phyloP scores from a whole-genome alignment of 2,329 filamentous ascomycete species.

The Alternaria incomplexa region DNA sequence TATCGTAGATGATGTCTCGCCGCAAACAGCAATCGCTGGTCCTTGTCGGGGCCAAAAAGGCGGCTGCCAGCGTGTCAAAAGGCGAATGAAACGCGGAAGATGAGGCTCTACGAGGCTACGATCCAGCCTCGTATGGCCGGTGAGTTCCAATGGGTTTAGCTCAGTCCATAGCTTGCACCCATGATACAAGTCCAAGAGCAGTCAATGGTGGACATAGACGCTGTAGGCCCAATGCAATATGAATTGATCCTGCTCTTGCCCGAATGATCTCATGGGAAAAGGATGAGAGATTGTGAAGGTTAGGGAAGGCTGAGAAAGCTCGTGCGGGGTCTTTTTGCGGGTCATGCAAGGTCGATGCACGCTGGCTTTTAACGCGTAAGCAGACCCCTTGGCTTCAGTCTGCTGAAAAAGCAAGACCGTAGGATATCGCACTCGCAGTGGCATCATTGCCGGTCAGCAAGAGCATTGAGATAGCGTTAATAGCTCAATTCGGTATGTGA shows the following conservation, averaged over 20 bases:
- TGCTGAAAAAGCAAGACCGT: background rate
- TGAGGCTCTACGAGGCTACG: constrained; percentile 1
- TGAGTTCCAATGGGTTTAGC: constrained; percentile 11
- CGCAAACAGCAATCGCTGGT: background rate
- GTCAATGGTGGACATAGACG: constrained; percentile 1
- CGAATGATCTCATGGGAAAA: background rate
- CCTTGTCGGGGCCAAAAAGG: background rate
- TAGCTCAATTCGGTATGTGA: background rate
- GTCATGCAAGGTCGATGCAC: background rate
- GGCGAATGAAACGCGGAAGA: background rate
- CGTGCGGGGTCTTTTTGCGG: background rate
- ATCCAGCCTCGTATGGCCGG: constrained; percentile 7
- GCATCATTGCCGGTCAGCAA: background rate
- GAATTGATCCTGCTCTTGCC: background rate
- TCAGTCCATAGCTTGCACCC: background rate
- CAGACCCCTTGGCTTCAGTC: background rate
- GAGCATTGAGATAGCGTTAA: background rate
- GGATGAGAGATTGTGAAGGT: too few relatives aligned
- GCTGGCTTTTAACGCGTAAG: background rate
- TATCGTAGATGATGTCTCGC: background rate
- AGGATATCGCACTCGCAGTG: too few relatives aligned
- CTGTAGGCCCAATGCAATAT: too few relatives aligned
- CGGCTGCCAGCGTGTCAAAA: background rate
- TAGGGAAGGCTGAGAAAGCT: background rate
- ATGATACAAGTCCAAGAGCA: background rate